phyloP scores from a whole-genome alignment of 441 rosid species.

The Pelargonium myrrhifolium region DNA sequence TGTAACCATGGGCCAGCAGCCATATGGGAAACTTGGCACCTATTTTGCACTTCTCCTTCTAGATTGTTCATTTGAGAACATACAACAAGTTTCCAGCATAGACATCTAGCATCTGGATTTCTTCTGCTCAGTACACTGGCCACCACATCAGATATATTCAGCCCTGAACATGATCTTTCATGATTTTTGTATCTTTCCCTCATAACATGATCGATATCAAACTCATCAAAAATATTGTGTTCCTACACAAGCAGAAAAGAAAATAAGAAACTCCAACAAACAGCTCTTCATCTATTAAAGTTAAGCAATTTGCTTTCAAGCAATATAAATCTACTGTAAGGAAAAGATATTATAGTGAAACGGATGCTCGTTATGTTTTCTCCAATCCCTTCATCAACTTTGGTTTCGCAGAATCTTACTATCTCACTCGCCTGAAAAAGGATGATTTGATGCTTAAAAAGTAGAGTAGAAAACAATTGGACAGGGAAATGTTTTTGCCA shows the following conservation, averaged over 20 bases:
- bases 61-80: conserved; percentile 39
- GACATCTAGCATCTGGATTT: conserved; percentile 58
- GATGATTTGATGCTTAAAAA: no score
- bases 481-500: no score
- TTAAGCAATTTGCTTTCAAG: conserved; percentile 5
- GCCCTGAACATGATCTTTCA: conserved; percentile 66
- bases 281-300: neutral
- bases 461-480: no score
- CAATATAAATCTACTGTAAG: no score
- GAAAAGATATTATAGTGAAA: no score
- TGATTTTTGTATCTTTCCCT: conserved; percentile 54
- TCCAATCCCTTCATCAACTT: no score
- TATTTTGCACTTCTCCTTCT: conserved; percentile 27
- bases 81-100: conserved; percentile 77
- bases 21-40: conserved; percentile 26
- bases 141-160: conserved; percentile 73
- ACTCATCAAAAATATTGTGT: conserved; percentile 28
- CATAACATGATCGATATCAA: conserved; percentile 65
- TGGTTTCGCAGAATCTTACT: no score
- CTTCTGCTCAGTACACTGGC: conserved; percentile 39
- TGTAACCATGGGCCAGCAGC: conserved; percentile 56
- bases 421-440: no score
- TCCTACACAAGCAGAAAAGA: conserved; percentile 34
- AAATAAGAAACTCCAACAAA: conserved; percentile 10
- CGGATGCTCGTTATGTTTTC: no score